Evolutionary conservation across 1,284 basidiomycete species (phyloP).

Genomic region (Cryptococcus neoformans): DNA sequence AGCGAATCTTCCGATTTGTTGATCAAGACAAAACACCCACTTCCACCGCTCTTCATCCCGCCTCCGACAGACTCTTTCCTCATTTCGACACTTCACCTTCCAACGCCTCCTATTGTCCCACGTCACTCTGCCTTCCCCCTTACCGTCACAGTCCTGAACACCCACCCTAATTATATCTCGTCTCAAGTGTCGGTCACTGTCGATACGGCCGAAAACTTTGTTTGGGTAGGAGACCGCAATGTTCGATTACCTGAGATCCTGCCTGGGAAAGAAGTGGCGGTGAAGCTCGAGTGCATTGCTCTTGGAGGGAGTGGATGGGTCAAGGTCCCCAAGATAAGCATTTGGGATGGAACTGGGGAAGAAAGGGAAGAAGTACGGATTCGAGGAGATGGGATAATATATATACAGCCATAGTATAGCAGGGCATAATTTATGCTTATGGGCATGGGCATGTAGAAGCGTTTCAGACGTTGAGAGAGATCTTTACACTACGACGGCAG

Average conservation of each 20-base stretch:
- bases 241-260: conserved; percentile 21
- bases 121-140: conserved; percentile 32
- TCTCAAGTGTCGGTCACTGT: conserved; percentile 21
- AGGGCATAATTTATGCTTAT: neutral
- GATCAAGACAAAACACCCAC: conserved; percentile 6
- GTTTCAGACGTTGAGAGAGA: too few species aligned
- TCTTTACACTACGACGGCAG: too few species aligned
- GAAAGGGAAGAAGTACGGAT: conserved; percentile 33
- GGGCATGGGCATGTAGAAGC: too few species aligned
- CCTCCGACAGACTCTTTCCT: conserved; percentile 11
- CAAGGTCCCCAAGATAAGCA: conserved; percentile 28
- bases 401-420: conserved; percentile 16
- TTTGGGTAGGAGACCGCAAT: conserved; percentile 38
- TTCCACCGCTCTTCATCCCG: neutral
- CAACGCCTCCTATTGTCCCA: conserved; percentile 13
- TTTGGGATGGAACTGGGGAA: conserved; percentile 33
- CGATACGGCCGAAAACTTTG: conserved; percentile 42
- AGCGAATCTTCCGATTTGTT: conserved; percentile 7
- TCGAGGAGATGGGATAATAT: conserved; percentile 14
- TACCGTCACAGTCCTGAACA: conserved; percentile 33
- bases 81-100: conserved; percentile 21
- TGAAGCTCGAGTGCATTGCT: conserved; percentile 26
- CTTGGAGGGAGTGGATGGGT: conserved; percentile 33
- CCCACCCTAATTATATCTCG: conserved; percentile 31
- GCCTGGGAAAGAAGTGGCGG: conserved; percentile 17